A percentile compares a stretch with the other conserved stretches of the same genome.
These are phyloP conservation scores for Kondoa malvinella DNA, from an alignment of 768 basidiomycete genomes.

Conservation along the genomic window DNA sequence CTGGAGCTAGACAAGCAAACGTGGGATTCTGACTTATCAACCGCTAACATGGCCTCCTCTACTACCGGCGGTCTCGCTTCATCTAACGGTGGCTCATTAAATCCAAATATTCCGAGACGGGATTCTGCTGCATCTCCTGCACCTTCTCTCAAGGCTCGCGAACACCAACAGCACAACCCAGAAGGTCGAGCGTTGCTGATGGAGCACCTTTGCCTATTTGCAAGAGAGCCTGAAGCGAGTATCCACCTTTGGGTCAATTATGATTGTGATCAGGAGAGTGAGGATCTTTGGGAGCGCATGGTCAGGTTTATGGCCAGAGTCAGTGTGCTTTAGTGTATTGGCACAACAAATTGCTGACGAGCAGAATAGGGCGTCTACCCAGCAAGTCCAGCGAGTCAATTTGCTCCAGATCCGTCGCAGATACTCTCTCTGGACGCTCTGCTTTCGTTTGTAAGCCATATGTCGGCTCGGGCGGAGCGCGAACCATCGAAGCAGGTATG, in stretches of 20 bases:
- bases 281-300: conserved; percentile 81
- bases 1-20: conserved; percentile 22
- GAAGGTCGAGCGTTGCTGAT: conserved; percentile 78
- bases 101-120: conserved; percentile 14
- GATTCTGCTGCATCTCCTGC: not conserved
- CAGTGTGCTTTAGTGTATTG: conserved; percentile 16
- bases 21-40: conserved; percentile 19
- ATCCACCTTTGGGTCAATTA: conserved; percentile 91
- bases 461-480: too few species aligned
- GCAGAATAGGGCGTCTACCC: conserved; percentile 58
- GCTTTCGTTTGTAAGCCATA: conserved; percentile 68
- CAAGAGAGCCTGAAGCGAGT: conserved; percentile 66
- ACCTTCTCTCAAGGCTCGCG: conserved; percentile 15
- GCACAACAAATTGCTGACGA: not conserved
- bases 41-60: not conserved
- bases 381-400: conserved; percentile 40
- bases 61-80: conserved; percentile 18
- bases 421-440: conserved; percentile 74
- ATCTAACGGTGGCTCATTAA: not conserved
- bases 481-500: too few species aligned
- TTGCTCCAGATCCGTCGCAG: conserved; percentile 55
- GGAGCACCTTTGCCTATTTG: conserved; percentile 66
- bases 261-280: conserved; percentile 90
- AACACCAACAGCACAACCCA: conserved; percentile 31
- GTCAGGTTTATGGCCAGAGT: conserved; percentile 64